A percentile compares a stretch with the other conserved stretches of the same genome.
phyloP scores from a whole-genome alignment of 169 alveolate genomes.

The Cyclospora cayetanensis region DNA sequence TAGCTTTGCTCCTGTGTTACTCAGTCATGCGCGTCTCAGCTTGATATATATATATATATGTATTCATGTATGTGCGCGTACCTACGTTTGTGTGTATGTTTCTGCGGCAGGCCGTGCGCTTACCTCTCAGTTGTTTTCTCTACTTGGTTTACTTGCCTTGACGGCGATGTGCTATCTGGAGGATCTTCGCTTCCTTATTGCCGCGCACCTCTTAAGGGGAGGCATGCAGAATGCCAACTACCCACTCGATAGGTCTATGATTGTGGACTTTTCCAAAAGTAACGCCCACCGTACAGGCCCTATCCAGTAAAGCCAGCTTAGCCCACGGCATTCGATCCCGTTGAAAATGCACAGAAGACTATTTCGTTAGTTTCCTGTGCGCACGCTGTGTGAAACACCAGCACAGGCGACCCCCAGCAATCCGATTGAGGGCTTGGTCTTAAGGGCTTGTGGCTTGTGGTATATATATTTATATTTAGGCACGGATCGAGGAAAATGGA shows the following conservation, averaged over 20 bases:
- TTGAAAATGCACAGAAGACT: too few relatives aligned
- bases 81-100: not conserved
- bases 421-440: too few relatives aligned
- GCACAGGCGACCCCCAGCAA: too few relatives aligned
- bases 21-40: too few relatives aligned
- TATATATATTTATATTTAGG: not conserved
- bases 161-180: conserved; percentile 60
- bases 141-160: conserved; percentile 40
- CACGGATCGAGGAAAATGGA: conserved; percentile 71
- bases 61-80: too few relatives aligned
- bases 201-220: conserved; percentile 70
- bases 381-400: too few relatives aligned
- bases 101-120: conserved; percentile 58
- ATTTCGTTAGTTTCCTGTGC: too few relatives aligned
- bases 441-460: not conserved
- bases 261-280: conserved; percentile 76
- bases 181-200: conserved; percentile 40
- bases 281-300: not conserved
- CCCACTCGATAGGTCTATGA: conserved; percentile 72
- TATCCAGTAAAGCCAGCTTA: not conserved
- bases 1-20: too few relatives aligned
- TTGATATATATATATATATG: too few relatives aligned
- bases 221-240: conserved; percentile 72
- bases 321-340: too few relatives aligned
- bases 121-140: not conserved